These are phyloP conservation scores for Candida dubliniensis DNA, from an alignment of 1,139 yeast species.

Conservation along the genomic window DNA sequence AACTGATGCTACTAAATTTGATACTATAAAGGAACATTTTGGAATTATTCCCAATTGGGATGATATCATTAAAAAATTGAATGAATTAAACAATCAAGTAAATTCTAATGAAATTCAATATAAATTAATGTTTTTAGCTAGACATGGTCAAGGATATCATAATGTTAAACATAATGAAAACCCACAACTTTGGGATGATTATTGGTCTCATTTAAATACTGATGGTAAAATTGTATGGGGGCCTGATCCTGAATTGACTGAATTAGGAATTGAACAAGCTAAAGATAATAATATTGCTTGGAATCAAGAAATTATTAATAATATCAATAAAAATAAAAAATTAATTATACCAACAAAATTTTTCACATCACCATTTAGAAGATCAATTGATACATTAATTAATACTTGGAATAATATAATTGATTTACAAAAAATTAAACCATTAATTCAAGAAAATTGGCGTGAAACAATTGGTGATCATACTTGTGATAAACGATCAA, in stretches of 20 bases:
- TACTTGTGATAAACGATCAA: slow-evolving; percentile 44
- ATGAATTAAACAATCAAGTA: slow-evolving; percentile 28
- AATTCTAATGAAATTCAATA: slow-evolving; percentile 22
- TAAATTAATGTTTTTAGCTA: slow-evolving; percentile 42
- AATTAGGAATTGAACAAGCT: slow-evolving; percentile 43
- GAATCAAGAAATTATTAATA: slow-evolving; percentile 22
- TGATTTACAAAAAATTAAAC: slow-evolving; percentile 25
- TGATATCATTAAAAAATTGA: slow-evolving; percentile 25
- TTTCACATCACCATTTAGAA: slow-evolving; percentile 38
- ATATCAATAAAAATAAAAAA: slow-evolving; percentile 14
- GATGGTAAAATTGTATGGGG: slow-evolving; percentile 49
- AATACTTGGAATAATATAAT: slow-evolving; percentile 33
- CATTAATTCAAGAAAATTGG: slow-evolving; percentile 41
- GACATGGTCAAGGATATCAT: slow-evolving; percentile 51
- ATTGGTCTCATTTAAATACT: slow-evolving; percentile 44
- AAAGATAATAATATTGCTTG: slow-evolving; percentile 26
- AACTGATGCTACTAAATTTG: slow-evolving; percentile 40
- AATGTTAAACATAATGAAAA: slow-evolving; percentile 44
- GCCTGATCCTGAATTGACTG: slow-evolving; percentile 48
- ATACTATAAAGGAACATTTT: slow-evolving; percentile 41
- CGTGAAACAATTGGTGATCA: slow-evolving; percentile 48
- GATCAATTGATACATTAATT: slow-evolving; percentile 40
- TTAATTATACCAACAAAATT: slow-evolving; percentile 30
- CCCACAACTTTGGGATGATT: slow-evolving; percentile 45
- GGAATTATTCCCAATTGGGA: slow-evolving; percentile 39